These are phyloP conservation scores for Ceratobasidium sp. DNA, from an alignment of 1,284 basidiomycete genomes.

Conservation along the genomic window DNA sequence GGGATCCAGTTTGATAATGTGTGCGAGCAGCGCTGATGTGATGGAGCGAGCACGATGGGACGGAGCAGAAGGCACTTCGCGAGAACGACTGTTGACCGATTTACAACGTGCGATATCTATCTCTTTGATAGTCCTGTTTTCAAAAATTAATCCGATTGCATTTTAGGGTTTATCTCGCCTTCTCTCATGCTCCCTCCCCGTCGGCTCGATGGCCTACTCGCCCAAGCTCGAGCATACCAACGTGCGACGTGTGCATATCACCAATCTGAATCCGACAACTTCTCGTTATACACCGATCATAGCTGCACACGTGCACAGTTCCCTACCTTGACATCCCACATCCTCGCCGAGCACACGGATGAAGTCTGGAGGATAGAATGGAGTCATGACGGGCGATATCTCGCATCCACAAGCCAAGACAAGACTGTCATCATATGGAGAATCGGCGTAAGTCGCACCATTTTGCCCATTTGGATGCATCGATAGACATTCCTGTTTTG, in stretches of 20 bases:
- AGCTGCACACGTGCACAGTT: conserved; percentile 81
- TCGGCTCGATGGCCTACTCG: conserved; percentile 83
- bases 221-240: conserved; percentile 86
- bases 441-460: conserved; percentile 66
- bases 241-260: conserved; percentile 81
- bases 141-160: background rate
- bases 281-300: conserved; percentile 89
- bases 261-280: conserved; percentile 62
- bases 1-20: conserved; percentile 83
- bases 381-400: conserved; percentile 85
- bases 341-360: conserved; percentile 85
- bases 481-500: conserved; percentile 25
- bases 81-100: conserved; percentile 75
- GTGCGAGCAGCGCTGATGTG: conserved; percentile 82
- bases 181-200: conserved; percentile 91
- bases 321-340: conserved; percentile 83
- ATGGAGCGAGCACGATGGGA: conserved; percentile 87
- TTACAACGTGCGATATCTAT: conserved; percentile 73
- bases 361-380: conserved; percentile 97
- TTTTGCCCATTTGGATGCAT: conserved; percentile 27
- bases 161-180: conserved; percentile 83
- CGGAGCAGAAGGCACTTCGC: conserved; percentile 80
- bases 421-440: conserved; percentile 89
- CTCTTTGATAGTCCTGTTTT: background rate
- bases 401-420: conserved; percentile 91